Base-by-base conservation (phyloP, 139 green algal species). In the Nannochloris sp. region DNA sequence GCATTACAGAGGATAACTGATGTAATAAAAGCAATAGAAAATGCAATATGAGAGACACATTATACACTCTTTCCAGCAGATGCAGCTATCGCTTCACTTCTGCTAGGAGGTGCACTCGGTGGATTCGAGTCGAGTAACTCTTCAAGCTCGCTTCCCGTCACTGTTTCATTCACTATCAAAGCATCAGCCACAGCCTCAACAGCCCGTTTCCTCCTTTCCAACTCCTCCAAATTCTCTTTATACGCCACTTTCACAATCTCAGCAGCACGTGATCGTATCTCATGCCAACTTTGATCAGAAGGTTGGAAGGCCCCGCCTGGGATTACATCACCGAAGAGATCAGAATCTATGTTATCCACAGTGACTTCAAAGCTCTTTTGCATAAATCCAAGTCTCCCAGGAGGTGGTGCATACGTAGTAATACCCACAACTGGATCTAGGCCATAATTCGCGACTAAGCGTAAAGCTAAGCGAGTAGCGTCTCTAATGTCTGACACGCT, bases 381-480 rank as follows among this genome's bases (percentile, higher is more conserved):
- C 42, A 61, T 67, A 55, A 68, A 73, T 31, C 65, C 65, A 15
- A 62, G 33, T 56, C 46, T 19, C 5, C 19, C n/a, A 15, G 55
- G 25, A 0, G 46, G 34, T 4, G 76, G 76, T 5, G 72, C 72
- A 36, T 74, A 78, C 10, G 59, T 68, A 8, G 68, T 82, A 51
- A 85, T 72, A 63, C 79, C 79, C 55, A 65, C 0, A 13, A 64
- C 68, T 14, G 59, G 14, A 13, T 64, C 68, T 32, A 85, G 46
- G 1, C 71, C 76, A 45, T 85, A 85, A 63, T 73, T 80, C 48
- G 76, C 27, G 27, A 85, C 76, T 19, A 81, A 46, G n/a, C 80
- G 79, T 27, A 61, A 23, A 4, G 78, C 78, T 62, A 85, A 62
- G 8, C 33, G 30, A 15, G 48, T 67, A 9, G 71, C 78, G 36